Conservation (phyloP, 164 flowering plant species). For the Aristolochia contorta region DNA sequence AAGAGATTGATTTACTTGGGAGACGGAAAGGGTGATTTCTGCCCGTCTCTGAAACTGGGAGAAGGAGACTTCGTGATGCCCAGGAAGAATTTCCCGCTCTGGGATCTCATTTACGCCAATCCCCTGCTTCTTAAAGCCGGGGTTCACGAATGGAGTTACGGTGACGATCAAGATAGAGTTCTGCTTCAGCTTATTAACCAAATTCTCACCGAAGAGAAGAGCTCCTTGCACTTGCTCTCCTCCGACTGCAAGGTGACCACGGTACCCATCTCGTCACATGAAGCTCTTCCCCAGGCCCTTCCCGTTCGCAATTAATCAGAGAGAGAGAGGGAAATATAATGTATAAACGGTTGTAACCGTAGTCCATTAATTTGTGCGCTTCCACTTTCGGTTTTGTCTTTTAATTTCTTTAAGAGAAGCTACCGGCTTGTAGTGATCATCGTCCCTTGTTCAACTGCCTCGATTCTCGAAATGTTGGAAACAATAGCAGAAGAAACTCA, state of each 20-base stretch:
- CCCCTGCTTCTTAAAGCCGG: slow-evolving; percentile 40
- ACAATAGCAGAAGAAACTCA: no score
- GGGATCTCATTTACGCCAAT: slow-evolving; percentile 32
- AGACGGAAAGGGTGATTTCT: slow-evolving; percentile 73
- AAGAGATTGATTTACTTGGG: slow-evolving; percentile 57
- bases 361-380: no score
- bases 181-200: slow-evolving; percentile 31
- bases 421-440: no score
- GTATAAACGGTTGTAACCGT: no score
- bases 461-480: no score
- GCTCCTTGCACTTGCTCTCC: slow-evolving; percentile 4
- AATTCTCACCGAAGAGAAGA: neutral
- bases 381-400: no score
- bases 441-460: no score
- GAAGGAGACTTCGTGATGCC: slow-evolving; percentile 74
- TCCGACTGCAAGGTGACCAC: slow-evolving; percentile 12
- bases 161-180: slow-evolving; percentile 46
- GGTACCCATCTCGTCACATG: slow-evolving; percentile 9
- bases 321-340: no score
- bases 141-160: slow-evolving; percentile 64
- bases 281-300: slow-evolving; percentile 9
- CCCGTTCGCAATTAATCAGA: slow-evolving; percentile 11
- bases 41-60: slow-evolving; percentile 58
- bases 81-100: slow-evolving; percentile 56
- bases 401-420: no score